Evolutionary conservation across 1,284 basidiomycete genomes (phyloP), one percentile per base, ranked within the genome.

Genomic region (Cystobasidium pallidum): DNA sequence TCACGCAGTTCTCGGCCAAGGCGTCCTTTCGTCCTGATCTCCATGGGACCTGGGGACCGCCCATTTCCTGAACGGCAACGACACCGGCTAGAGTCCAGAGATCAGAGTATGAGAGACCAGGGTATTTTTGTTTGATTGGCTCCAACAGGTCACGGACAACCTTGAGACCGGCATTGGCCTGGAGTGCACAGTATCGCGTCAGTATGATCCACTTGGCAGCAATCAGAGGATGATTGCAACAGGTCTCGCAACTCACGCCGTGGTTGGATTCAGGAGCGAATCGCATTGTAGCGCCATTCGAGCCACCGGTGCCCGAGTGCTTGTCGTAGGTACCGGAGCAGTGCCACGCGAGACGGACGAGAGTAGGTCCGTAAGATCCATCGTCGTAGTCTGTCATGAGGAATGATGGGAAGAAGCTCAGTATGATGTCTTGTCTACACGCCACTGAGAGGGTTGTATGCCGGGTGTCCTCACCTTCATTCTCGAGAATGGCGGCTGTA

Each of bases 201-300:
- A 39, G 13, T 7, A 39, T 13, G 36, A n/a, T n/a, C n/a, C n/a
- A n/a, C n/a, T n/a, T n/a, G n/a, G n/a, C n/a, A n/a, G n/a, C n/a
- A n/a, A n/a, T n/a, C n/a, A n/a, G n/a, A 47, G 8, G n/a, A n/a
- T n/a, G 11, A 47, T n/a, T 91, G 81, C 81, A 39, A 36, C 13
- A 61, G 41, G 3, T 8, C 10, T 11, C 32, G 3, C 90, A 15
- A 88, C 77, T 88, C 86, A 83, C 94, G 95, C 75, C 68, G 61
- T 71, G 68, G 49, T 71, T 58, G 41, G 68, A 34, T 51, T 71
- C 68, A 17, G 68, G 68, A 28, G 68, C 68, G 52, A 71, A 71
- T 77, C 75, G 55, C 93, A 96, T 95, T 36, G 93, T 94, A 13
- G 94, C 93, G 77, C 91, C 92, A 85, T 95, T 95, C 84, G 82